phyloP scores from a whole-genome alignment of 148 eudicot genomes.

The Vaccinium corymbosum region DNA sequence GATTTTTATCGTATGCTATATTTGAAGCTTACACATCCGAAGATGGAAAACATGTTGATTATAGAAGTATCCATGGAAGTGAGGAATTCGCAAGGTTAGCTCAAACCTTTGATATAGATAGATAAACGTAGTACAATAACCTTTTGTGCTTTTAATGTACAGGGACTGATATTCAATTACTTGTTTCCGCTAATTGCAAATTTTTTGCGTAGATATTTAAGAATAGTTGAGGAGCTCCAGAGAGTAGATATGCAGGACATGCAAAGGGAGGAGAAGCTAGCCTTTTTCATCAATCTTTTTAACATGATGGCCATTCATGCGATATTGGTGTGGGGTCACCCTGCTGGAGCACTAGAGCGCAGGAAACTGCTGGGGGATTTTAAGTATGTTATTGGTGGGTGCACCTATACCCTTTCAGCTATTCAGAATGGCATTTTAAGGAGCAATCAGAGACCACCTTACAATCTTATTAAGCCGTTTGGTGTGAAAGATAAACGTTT shows the following conservation, averaged over 20 bases:
- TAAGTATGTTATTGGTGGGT: slow-evolving; percentile 52
- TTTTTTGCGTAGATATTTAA: slow-evolving; percentile 33
- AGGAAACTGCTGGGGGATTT: slow-evolving; percentile 45
- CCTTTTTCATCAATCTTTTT: slow-evolving; percentile 47
- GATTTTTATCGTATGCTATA: slow-evolving; percentile 40
- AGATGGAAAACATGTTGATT: slow-evolving; percentile 53
- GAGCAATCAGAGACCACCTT: slow-evolving; percentile 51
- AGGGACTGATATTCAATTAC: not conserved
- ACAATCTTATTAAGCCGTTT: slow-evolving; percentile 49
- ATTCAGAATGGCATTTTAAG: slow-evolving; percentile 52
- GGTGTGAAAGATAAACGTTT: slow-evolving; percentile 37
- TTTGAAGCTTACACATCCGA: slow-evolving; percentile 49
- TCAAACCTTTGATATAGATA: not conserved
- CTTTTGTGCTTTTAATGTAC: slow-evolving; percentile 5
- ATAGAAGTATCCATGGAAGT: slow-evolving; percentile 56
- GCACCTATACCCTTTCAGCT: slow-evolving; percentile 46
- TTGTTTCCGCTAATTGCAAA: not conserved
- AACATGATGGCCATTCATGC: slow-evolving; percentile 57
- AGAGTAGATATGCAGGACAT: slow-evolving; percentile 34
- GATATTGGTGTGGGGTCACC: slow-evolving; percentile 44
- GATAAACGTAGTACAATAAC: not conserved
- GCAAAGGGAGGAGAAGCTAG: slow-evolving; percentile 49
- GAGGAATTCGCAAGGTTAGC: slow-evolving; percentile 57
- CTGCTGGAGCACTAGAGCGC: slow-evolving; percentile 44
- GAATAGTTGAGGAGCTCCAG: slow-evolving; percentile 53